These are phyloP conservation scores for Gossypium davidsonii DNA, from an alignment of 441 rosid species.

Conservation along the genomic window DNA sequence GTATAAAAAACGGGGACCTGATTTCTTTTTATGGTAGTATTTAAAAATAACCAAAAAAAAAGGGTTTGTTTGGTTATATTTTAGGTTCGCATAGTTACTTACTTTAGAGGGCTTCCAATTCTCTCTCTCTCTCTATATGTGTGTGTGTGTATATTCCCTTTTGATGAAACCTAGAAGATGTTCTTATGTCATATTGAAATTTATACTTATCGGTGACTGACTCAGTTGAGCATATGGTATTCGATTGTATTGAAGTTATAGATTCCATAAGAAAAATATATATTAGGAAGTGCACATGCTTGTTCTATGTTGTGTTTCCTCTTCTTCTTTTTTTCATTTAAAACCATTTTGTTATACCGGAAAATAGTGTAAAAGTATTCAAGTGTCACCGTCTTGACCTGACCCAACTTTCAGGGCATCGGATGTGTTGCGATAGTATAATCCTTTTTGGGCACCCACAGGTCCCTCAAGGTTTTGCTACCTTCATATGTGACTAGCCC, in stretches of 20 bases:
- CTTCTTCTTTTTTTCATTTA: background rate
- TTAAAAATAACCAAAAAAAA: background rate
- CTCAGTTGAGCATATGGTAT: background rate
- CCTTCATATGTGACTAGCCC: too few species aligned
- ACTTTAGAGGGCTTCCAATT: background rate
- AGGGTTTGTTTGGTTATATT: background rate
- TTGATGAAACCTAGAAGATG: background rate
- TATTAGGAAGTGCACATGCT: background rate
- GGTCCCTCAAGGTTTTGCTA: too few species aligned
- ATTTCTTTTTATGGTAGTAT: background rate
- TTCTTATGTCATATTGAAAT: background rate
- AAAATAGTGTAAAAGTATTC: background rate
- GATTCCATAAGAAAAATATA: background rate
- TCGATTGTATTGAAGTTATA: background rate
- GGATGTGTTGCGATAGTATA: too few species aligned
- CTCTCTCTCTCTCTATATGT: background rate
- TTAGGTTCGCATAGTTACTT: background rate
- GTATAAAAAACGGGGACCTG: background rate
- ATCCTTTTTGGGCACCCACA: too few species aligned
- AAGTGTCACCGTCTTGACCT: background rate
- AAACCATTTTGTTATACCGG: background rate
- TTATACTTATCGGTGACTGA: too few species aligned
- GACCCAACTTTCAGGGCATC: too few species aligned
- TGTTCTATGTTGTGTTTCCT: background rate
- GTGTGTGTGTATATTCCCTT: background rate